phyloP scores from a whole-genome alignment of 2,329 filamentous ascomycete species.

The Aaosphaeria arxii region DNA sequence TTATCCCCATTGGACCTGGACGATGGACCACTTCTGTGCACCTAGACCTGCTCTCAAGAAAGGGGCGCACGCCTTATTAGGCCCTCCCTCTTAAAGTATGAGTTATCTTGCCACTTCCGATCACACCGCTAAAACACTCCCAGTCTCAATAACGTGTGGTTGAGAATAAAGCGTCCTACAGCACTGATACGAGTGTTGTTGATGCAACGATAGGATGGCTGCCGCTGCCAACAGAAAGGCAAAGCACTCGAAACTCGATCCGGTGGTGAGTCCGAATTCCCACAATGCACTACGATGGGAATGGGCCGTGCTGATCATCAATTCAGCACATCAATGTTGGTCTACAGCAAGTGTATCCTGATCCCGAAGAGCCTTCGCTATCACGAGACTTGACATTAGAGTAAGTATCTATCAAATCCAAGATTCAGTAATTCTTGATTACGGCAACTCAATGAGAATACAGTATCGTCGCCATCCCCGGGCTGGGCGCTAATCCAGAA shows the following conservation, averaged over 20 bases:
- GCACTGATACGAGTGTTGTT: no score
- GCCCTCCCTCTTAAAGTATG: no score
- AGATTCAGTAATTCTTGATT: not conserved
- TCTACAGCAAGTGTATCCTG: slow-evolving; percentile 12
- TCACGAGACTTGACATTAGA: slow-evolving; percentile 8
- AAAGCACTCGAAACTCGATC: slow-evolving; percentile 15
- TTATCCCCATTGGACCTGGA: no score
- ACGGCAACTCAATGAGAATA: not conserved
- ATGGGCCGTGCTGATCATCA: not conserved
- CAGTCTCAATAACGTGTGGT: no score
- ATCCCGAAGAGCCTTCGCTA: slow-evolving; percentile 10
- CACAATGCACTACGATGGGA: not conserved
- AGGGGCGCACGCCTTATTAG: no score
- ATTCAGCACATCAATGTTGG: slow-evolving; percentile 11
- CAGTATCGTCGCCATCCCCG: slow-evolving; percentile 29
- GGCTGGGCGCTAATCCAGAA: slow-evolving; percentile 25
- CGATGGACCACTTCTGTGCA: no score
- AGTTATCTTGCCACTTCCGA: no score
- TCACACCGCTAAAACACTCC: no score
- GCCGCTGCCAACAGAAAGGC: slow-evolving; percentile 5
- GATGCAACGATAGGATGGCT: not conserved
- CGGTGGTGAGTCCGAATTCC: slow-evolving; percentile 6
- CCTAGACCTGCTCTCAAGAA: no score
- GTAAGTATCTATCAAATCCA: slow-evolving; percentile 2
- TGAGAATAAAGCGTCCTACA: no score